These are phyloP conservation scores for Sanghuangporus baumii DNA, from an alignment of 1,284 basidiomycete genomes.

Conservation along the genomic window DNA sequence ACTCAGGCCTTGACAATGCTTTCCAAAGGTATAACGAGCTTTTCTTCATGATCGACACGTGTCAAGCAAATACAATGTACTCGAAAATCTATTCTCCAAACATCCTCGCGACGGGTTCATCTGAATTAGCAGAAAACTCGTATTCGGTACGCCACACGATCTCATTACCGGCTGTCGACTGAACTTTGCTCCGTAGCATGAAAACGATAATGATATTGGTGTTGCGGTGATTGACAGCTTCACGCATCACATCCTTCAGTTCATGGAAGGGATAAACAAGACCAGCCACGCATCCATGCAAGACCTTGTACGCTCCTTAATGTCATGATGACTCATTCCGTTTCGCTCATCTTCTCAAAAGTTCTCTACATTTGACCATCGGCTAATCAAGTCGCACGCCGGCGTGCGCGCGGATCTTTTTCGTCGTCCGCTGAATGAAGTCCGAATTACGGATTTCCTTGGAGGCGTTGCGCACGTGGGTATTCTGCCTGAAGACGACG, in stretches of 20 bases:
- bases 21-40: conserved; percentile 85
- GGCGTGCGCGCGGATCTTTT: conserved; percentile 88
- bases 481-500: conserved; percentile 20
- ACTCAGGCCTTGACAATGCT: neutral
- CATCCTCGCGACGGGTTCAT: conserved; percentile 90
- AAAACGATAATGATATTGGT: conserved; percentile 90
- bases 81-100: conserved; percentile 94
- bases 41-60: conserved; percentile 98
- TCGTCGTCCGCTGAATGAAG: conserved; percentile 56
- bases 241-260: conserved; percentile 89
- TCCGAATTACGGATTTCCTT: conserved; percentile 92
- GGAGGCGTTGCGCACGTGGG: conserved; percentile 89
- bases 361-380: conserved; percentile 79
- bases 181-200: conserved; percentile 50
- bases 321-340: neutral
- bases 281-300: conserved; percentile 77
- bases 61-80: conserved; percentile 96
- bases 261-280: conserved; percentile 90
- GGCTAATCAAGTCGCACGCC: conserved; percentile 76
- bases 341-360: conserved; percentile 26
- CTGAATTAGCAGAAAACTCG: conserved; percentile 84
- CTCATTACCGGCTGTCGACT: neutral
- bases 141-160: conserved; percentile 62
- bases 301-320: conserved; percentile 62
- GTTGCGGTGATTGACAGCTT: conserved; percentile 94